Base-by-base conservation (phyloP, 495 filamentous ascomycete species). In the Trichocladium uniseriatum region DNA sequence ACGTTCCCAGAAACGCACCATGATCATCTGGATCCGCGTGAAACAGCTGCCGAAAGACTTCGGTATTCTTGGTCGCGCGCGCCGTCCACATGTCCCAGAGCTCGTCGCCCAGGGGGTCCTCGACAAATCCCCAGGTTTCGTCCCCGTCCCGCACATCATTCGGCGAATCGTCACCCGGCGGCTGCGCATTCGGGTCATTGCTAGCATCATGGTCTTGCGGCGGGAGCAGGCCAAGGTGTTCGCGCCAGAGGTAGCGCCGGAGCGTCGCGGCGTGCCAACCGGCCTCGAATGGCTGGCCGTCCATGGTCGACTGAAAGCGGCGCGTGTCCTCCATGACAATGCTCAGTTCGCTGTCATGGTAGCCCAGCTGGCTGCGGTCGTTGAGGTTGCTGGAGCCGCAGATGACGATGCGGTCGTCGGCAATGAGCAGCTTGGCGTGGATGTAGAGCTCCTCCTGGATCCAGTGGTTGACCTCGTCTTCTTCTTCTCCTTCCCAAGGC, bases 361-460 rank as follows among this genome's bases (percentile, higher is more conserved):
- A 77, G 14, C 91, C 92, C 16, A 91, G 70, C 71, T 95, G 91
- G 14, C 86, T 94, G 59, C 92, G 79, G 59, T 96, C 91, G 57
- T 98, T 96, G 64, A 98, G 79, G 64, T 98, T 96, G 35, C 85
- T 83, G 45, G 79, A 85, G 14, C 91, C 91, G 61, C 90, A 94
- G 48, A 95, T 83, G 20, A 81, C 82, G 32, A 84, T 75, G 32
- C 78, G 74, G 60, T 95, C 88, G 58, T 95, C 89, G 13, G 81
- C 86, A 53, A 94, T 94, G 50, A 87, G 75, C 28, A 92, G 73
- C 66, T 96, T 96, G 34, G 80, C 84, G 60, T 98, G 91, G 32
- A 95, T 79, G 55, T 96, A 98, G 1, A 96, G 75, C 70, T 98
- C 89, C 62, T 98, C 91, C 59, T 95, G 90, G 40, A 95, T 80